These are phyloP conservation scores for Eucalyptus paniculata DNA, from an alignment of 345 rosid genomes.

Conservation along the genomic window DNA sequence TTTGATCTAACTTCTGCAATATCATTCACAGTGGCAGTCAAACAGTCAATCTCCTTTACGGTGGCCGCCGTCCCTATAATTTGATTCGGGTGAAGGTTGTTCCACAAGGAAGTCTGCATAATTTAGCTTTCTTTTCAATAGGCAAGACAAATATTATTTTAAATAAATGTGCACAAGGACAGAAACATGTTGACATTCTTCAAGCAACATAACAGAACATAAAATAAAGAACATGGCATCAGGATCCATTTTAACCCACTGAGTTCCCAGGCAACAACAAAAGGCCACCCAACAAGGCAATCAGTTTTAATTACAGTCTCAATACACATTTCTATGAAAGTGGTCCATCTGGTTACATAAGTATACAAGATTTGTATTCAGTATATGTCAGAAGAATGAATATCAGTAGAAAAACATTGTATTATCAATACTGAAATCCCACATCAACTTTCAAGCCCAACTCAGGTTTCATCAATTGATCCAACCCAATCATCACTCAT, in stretches of 20 bases:
- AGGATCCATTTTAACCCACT: background rate
- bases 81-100: constrained; percentile 84
- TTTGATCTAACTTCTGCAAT: constrained; percentile 55
- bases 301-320: background rate
- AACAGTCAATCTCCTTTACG: constrained; percentile 82
- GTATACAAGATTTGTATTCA: background rate
- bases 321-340: background rate
- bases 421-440: background rate
- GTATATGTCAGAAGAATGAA: background rate
- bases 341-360: background rate
- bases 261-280: background rate
- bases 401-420: background rate
- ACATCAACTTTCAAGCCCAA: background rate
- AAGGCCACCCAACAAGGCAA: background rate
- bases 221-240: background rate
- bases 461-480: background rate
- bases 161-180: background rate
- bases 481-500: background rate
- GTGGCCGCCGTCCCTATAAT: constrained; percentile 63
- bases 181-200: background rate
- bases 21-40: constrained; percentile 65
- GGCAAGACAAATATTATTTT: background rate
- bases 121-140: background rate
- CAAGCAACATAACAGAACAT: background rate
- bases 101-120: constrained; percentile 83